Percentiles rank a stretch among this genome's conserved stretches.
Evolutionary conservation across 176 grass and related monocot genomes (phyloP).

Genomic region (Triticum urartu): DNA sequence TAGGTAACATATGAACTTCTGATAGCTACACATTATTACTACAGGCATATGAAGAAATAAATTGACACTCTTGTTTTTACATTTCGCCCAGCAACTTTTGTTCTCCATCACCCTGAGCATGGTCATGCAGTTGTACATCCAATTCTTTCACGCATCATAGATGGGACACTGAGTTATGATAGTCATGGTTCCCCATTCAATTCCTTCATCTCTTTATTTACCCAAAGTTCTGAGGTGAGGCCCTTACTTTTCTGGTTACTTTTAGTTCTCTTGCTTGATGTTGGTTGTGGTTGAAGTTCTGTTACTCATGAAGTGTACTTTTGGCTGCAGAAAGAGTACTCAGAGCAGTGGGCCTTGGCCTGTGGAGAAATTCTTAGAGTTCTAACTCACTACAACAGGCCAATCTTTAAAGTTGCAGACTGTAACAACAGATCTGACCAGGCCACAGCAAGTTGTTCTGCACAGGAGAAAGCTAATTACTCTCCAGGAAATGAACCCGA

Average conservation of each 20-base stretch:
- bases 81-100: conserved; percentile 73
- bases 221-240: conserved; percentile 86
- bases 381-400: conserved; percentile 97
- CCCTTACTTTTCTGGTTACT: conserved; percentile 9
- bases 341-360: conserved; percentile 96
- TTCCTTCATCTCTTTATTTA: conserved; percentile 96
- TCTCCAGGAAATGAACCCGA: conserved; percentile 73
- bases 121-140: conserved; percentile 96
- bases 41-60: conserved; percentile 24
- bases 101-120: conserved; percentile 97
- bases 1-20: conserved; percentile 64
- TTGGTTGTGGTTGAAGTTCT: conserved; percentile 5
- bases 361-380: conserved; percentile 98
- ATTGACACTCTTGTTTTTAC: conserved; percentile 27
- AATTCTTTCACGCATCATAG: conserved; percentile 96
- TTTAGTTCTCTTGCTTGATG: not conserved
- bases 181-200: conserved; percentile 71
- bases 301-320: conserved; percentile 15
- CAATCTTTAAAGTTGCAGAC: conserved; percentile 78
- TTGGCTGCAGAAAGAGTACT: conserved; percentile 82
- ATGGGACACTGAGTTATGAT: conserved; percentile 88
- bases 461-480: conserved; percentile 42
- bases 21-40: not conserved
- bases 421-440: conserved; percentile 52
- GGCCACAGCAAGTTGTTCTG: conserved; percentile 62